Base-by-base conservation (phyloP, 768 basidiomycete genomes). In the Lactifluus volemus region DNA sequence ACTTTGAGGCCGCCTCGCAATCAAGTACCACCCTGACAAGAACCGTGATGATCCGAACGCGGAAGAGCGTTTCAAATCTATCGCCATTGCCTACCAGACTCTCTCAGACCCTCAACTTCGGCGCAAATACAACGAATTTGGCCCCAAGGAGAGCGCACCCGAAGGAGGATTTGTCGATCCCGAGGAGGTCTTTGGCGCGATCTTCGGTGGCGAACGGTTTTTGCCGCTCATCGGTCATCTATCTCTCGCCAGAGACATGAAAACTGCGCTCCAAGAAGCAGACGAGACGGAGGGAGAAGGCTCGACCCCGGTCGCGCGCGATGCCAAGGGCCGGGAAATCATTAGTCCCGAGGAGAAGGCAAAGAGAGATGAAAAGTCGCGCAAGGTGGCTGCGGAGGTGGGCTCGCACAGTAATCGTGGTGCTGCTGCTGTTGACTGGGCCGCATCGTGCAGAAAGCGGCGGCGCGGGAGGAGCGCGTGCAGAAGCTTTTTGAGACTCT, bases 11-110 rank as follows among this genome's bases (percentile, higher is more conserved):
- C 82, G 87, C 6, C 78, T 92, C 53, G 92, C 92, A 2, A 93
- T 96, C 73, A 92, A 92, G 72, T 84, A 87, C 68, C 92, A 93
- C 71, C 92, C 92, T 0, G 92, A 94, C 80, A 94, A 94, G 78
- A 93, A 95, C 70, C 90, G 84, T 0, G 84, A 88, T 68, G 92
- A 94, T 72, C 92, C 90, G 0, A 73, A 78, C 29, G 91, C 93
- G 0, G 91, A 89, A 68, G 91, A 91, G 62, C 81, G 84, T n/a
- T 93, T 93, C 78, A 92, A 92, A 69, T 81, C 88, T 64, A 92
- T 96, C 63, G 90, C 92, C 0, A 89, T 93, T 53, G 92, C 92
- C 3, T 92, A 88, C 69, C 89, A 92, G 69, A 91, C 89, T 0
- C 81, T 94, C 6, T 91, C 89, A 1, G 91, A 94, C 64, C 81